These are phyloP conservation scores for Entrophospora sp. DNA, from an alignment of 192 early-diverging fungal species.

Conservation along the genomic window DNA sequence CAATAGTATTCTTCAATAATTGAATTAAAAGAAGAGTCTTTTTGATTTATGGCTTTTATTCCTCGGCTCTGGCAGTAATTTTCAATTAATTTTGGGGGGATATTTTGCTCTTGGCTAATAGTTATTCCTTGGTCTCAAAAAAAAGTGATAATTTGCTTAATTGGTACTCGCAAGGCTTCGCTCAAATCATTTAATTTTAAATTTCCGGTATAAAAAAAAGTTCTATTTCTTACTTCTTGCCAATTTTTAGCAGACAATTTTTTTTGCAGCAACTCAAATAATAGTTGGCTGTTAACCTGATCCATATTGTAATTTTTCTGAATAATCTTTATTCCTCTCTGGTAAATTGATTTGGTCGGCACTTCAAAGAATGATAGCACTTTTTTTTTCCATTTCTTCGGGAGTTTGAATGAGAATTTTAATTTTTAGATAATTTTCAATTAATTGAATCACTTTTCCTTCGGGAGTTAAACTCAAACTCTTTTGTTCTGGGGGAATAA, in stretches of 20 bases:
- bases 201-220: not conserved
- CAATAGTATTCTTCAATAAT: too few species aligned
- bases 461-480: not conserved
- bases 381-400: not conserved
- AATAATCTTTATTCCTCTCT: not conserved
- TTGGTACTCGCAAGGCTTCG: too few species aligned
- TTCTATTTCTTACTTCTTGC: not conserved
- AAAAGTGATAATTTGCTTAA: too few species aligned
- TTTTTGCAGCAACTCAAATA: not conserved
- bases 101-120: too few species aligned
- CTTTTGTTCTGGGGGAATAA: too few species aligned
- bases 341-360: not conserved
- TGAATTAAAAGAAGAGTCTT: too few species aligned
- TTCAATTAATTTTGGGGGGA: too few species aligned
- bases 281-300: not conserved
- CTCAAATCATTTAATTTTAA: too few species aligned
- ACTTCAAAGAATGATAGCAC: too few species aligned
- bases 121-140: too few species aligned
- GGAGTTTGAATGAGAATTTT: not conserved
- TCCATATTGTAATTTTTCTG: not conserved
- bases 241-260: not conserved
- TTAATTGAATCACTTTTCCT: not conserved
- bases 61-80: too few species aligned
- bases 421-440: not conserved
- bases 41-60: too few species aligned